Evolutionary conservation across 1,284 basidiomycete genomes (phyloP), one percentile per base, ranked within the genome.

Genomic region (Schizophyllum commune): DNA sequence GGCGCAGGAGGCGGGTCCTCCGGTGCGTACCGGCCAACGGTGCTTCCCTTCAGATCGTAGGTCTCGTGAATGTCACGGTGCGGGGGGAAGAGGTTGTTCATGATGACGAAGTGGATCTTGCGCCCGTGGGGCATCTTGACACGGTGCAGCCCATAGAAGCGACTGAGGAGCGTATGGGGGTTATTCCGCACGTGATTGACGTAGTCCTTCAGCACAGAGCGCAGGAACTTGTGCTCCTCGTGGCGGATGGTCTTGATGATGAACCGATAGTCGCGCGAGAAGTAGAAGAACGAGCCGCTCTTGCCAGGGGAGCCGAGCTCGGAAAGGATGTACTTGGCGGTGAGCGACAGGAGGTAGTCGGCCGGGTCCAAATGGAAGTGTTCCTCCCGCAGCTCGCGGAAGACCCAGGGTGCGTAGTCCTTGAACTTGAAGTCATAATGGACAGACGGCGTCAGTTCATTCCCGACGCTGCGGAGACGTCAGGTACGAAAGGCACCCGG

Each of bases 221-320:
- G 83, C 6, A 99, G 79, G 74, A 97, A 98, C 73, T 94, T 93
- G 82, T 98, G 95, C 73, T 99, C 96, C 51, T 84, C 82, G 69
- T 96, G 94, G 39, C 90, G 92, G 66, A 99, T 98, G 19, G 96
- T 99, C 78, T 98, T 99, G 86, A 99, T 99, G 78, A 99, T 99
- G 79, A 98, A 99, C 1, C 96, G 91, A 71, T 98, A 99, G 79
- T 99, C 96, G 55, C 96, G 85, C 13, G 95, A 98, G 73, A 98
- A 99, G 79, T 99, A 99, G 80, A 99, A 99, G 79, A 99, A 99
- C 19, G 94, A 96, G 19, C 96, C 96, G 4, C 93, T 96, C 79
- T 99, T 99, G 56, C 96, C 96, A 0, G 96, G 96, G 2, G 95
- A 98, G n/a, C 96, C 96, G 20, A 99, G 85, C 74, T 99, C 96